Base-by-base conservation (phyloP, 2,329 filamentous ascomycete species). In the Beauveria caledonica region DNA sequence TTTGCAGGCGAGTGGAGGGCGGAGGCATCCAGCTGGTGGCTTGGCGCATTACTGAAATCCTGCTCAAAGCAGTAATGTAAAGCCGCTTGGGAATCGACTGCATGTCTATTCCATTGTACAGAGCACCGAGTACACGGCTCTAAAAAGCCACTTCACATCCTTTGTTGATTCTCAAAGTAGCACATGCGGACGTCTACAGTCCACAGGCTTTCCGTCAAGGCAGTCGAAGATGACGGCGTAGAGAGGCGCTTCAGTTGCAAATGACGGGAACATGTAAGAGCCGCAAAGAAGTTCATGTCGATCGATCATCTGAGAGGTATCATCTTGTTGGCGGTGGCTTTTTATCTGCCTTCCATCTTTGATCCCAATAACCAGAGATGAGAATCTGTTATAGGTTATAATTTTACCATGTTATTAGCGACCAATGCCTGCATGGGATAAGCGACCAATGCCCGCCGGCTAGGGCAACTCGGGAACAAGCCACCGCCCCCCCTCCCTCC, bases 401-500 rank as follows among this genome's bases (percentile, higher is more conserved):
- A 36, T 36, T 13, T 15, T 1, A 4, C 5, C 33, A 36, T 15
- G 33, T 36, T 23, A n/a, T 23, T 36, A 15, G 33, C 33, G 33
- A 36, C 33, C 33, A 45, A 33, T 45, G 40, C 52, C 10, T 45
- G 13, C 29, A 45, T 53, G n/a, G 15, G 25, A 29, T 19, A 15
- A 42, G 23, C n/a, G 23, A 33, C 39, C 39, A 52, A 27, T 23
- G 27, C 21, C n/a, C 27, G 51, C 36, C 21, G 13, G 21, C 40
- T 45, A 36, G 40, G 21, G 45, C 40, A 56, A 46, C 23, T 33
- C 42, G 36, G 53, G 40, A 42, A 36, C 23, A 46, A 21, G 15
- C 53, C 53, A 46, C 25, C 40, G 53, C 53, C 53, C 23, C 53
- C 53, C n/a, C n/a, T n/a, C n/a, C n/a, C n/a, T n/a, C n/a, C n/a